These are phyloP conservation scores for Glutinoglossum americanum DNA, from an alignment of 495 filamentous ascomycete species.

Conservation along the genomic window DNA sequence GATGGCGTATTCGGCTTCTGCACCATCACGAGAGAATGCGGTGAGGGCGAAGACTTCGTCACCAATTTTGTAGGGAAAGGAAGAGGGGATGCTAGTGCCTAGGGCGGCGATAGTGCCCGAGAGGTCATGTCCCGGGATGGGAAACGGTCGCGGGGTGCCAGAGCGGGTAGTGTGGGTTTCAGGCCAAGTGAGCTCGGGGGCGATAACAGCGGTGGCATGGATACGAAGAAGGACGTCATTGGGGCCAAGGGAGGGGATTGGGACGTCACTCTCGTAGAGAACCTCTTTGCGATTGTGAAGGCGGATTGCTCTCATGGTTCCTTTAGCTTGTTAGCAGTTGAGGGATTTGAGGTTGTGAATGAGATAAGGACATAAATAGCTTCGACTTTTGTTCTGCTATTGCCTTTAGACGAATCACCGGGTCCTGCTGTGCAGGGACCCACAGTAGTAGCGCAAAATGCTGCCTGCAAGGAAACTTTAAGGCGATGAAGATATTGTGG, in stretches of 20 bases:
- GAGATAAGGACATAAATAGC: background rate
- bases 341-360: background rate
- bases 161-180: background rate
- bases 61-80: constrained; percentile 4
- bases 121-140: background rate
- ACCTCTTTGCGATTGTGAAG: background rate
- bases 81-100: background rate
- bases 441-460: background rate
- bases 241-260: background rate
- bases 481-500: background rate
- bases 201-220: background rate
- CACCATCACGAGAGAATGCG: constrained; percentile 8
- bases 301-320: background rate
- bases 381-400: background rate
- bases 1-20: constrained; percentile 18
- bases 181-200: background rate
- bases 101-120: background rate
- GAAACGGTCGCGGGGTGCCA: background rate
- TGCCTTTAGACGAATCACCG: background rate
- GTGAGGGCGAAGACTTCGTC: constrained; percentile 20
- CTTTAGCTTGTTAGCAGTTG: background rate
- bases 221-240: background rate
- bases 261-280: background rate
- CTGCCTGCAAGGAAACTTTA: background rate
- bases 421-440: too few relatives aligned